These are phyloP conservation scores for Telfairia occidentalis DNA, from an alignment of 331 rosid genomes.

Conservation along the genomic window DNA sequence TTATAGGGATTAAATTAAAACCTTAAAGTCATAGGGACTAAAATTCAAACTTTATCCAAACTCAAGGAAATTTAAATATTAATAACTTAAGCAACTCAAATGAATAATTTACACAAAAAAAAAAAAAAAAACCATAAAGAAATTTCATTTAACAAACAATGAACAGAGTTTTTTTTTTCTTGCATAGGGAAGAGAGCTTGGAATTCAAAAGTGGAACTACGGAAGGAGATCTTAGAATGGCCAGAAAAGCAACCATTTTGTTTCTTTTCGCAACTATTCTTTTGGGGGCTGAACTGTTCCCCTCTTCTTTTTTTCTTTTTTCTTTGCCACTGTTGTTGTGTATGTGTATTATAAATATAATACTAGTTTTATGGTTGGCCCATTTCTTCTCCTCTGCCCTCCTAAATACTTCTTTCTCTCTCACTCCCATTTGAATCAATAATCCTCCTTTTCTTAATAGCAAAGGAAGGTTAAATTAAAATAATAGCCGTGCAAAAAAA, in stretches of 20 bases:
- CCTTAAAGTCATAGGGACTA: too few relatives aligned
- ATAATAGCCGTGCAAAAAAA: slow-evolving; percentile 14
- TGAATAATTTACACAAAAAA: background rate
- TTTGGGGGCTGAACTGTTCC: slow-evolving; percentile 30
- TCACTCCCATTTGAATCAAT: background rate
- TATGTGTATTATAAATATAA: slow-evolving; percentile 3
- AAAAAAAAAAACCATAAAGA: background rate
- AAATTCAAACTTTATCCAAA: too few relatives aligned
- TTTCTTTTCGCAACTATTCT: slow-evolving; percentile 52
- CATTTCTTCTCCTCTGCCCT: background rate
- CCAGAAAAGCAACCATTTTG: slow-evolving; percentile 74
- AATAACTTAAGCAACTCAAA: background rate
- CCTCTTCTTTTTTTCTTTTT: slow-evolving; percentile 1
- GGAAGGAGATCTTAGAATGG: slow-evolving; percentile 26
- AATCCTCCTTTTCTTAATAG: slow-evolving; percentile 46
- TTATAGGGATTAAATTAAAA: too few relatives aligned
- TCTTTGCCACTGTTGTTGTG: slow-evolving; percentile 28
- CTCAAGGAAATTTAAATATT: too few relatives aligned
- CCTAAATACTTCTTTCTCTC: background rate
- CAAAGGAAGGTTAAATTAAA: slow-evolving; percentile 55
- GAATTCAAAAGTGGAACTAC: slow-evolving; percentile 58
- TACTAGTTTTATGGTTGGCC: slow-evolving; percentile 9
- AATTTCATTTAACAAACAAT: slow-evolving; percentile 13
- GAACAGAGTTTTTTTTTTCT: slow-evolving; percentile 34
- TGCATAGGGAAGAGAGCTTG: slow-evolving; percentile 82